phyloP scores from a whole-genome alignment of 1,139 yeast species.

The Candida frijolesensis region DNA sequence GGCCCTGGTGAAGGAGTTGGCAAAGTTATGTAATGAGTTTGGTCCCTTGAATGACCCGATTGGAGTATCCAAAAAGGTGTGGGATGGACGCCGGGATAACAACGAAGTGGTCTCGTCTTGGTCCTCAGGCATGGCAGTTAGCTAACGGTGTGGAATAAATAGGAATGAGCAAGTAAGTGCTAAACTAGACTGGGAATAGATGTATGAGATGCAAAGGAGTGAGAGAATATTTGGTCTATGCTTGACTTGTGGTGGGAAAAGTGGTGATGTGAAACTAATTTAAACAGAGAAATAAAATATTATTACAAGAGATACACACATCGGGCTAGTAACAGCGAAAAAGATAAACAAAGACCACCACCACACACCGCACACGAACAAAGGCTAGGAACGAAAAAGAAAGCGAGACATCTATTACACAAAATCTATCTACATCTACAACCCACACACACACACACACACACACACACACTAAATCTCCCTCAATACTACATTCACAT shows the following conservation, averaged over 20 bases:
- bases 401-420: background rate
- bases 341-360: background rate
- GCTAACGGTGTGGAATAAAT: background rate
- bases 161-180: background rate
- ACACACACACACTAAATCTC: background rate
- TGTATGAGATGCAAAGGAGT: background rate
- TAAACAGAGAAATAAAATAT: background rate
- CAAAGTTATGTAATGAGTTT: slow-evolving; percentile 49
- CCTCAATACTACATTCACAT: background rate
- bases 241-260: too few species aligned
- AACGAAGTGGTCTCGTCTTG: slow-evolving; percentile 12
- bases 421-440: background rate
- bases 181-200: background rate
- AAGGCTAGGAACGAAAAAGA: background rate
- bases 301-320: too few species aligned
- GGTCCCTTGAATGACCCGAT: slow-evolving; percentile 52
- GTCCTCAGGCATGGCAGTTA: slow-evolving; percentile 7
- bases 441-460: too few species aligned
- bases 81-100: slow-evolving; percentile 26
- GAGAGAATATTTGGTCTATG: too few species aligned
- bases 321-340: background rate
- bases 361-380: background rate
- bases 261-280: background rate
- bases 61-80: slow-evolving; percentile 38
- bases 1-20: slow-evolving; percentile 50